A percentile compares a stretch with the other conserved stretches of the same genome.
phyloP scores from a whole-genome alignment of 1,284 basidiomycete genomes.

The Moesziomyces parantarcticus region DNA sequence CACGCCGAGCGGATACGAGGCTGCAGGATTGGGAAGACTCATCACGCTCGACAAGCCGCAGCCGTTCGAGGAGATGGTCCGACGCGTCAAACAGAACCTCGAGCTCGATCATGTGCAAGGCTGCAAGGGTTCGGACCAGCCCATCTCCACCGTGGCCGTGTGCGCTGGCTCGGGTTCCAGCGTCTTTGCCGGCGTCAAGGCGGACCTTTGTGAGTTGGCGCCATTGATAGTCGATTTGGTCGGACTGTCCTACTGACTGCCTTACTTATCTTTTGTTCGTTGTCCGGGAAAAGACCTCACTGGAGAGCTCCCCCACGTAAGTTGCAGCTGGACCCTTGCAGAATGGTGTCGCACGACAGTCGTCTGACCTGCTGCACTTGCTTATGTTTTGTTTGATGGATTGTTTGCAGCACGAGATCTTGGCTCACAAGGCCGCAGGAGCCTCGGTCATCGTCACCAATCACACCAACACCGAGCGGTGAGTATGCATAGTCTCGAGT shows the following conservation, averaged over 20 bases:
- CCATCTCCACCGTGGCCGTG: conserved; percentile 54
- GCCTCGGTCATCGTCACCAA: conserved; percentile 62
- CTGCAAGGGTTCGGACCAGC: conserved; percentile 32
- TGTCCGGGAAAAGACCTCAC: conserved; percentile 46
- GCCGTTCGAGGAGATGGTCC: conserved; percentile 34
- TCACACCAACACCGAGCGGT: conserved; percentile 65
- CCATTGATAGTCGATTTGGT: neutral
- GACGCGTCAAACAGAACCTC: conserved; percentile 47
- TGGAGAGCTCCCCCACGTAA: conserved; percentile 61
- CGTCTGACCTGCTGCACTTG: neutral
- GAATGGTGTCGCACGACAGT: neutral
- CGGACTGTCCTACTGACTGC: neutral
- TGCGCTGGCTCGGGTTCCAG: conserved; percentile 63
- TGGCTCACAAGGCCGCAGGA: conserved; percentile 60
- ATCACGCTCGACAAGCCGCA: conserved; percentile 23
- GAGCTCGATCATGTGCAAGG: conserved; percentile 35
- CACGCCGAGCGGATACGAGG: conserved; percentile 24
- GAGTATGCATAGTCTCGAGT: neutral
- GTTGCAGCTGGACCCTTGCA: neutral
- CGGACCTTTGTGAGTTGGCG: conserved; percentile 53
- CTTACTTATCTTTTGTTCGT: neutral
- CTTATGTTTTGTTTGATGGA: neutral
- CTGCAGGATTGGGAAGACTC: conserved; percentile 45
- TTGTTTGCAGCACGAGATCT: conserved; percentile 58
- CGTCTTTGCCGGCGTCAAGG: conserved; percentile 51